phyloP scores from a whole-genome alignment of 345 rosid genomes.

The Litchi chinensis region DNA sequence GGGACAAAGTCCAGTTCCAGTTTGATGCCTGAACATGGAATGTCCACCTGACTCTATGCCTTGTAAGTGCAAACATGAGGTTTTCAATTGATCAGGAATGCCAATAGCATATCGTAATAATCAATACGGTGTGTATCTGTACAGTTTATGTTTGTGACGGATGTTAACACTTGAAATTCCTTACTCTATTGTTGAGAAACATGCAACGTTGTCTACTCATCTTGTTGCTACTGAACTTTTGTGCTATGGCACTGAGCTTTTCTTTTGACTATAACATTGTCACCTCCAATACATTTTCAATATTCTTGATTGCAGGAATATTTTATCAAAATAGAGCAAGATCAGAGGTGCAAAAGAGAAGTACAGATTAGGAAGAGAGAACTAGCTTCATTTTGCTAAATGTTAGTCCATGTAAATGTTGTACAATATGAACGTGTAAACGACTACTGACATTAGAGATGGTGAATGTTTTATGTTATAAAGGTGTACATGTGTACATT shows the following conservation, averaged over 20 bases:
- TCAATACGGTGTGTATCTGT: no score
- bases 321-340: not conserved
- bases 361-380: not conserved
- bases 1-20: conserved; percentile 56
- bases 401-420: conserved; percentile 7
- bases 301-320: conserved; percentile 14
- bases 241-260: not conserved
- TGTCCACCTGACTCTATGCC: not conserved
- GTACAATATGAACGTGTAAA: not conserved
- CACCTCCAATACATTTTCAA: not conserved
- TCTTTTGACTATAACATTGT: no score
- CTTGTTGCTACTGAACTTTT: not conserved
- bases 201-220: not conserved
- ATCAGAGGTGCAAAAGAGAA: conserved; percentile 8
- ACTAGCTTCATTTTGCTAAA: not conserved
- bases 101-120: not conserved
- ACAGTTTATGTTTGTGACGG: not conserved
- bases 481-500: conserved; percentile 2
- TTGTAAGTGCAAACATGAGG: conserved; percentile 2
- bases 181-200: not conserved
- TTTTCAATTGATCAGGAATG: not conserved
- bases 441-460: not conserved
- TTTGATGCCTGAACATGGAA: conserved; percentile 32
- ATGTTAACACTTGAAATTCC: not conserved
- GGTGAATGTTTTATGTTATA: not conserved